phyloP scores from a whole-genome alignment of 257 asterid genomes.

The Nicotiana sylvestris region DNA sequence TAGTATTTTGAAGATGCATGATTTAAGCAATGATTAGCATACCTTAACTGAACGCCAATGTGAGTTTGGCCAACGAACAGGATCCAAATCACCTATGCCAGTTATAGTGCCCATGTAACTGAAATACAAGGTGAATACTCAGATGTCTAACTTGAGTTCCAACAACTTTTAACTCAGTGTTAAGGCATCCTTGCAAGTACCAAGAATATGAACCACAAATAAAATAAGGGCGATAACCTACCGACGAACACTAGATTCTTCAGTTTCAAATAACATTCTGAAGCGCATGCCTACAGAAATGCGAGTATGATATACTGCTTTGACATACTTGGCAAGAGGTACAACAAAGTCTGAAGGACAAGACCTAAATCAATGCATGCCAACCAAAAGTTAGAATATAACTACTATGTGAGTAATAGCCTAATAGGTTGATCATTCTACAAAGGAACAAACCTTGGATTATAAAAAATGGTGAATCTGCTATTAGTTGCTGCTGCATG shows the following conservation, averaged over 20 bases:
- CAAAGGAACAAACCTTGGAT: slow-evolving; percentile 54
- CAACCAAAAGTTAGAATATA: slow-evolving; percentile 1
- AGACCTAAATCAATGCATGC: slow-evolving; percentile 38
- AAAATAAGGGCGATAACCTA: slow-evolving; percentile 15
- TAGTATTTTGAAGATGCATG: not conserved
- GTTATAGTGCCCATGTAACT: slow-evolving; percentile 91
- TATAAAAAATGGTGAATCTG: slow-evolving; percentile 70
- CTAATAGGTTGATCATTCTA: not conserved
- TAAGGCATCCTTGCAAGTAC: not conserved
- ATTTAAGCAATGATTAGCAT: not conserved
- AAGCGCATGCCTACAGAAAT: slow-evolving; percentile 83
- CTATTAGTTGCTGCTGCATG: slow-evolving; percentile 78
- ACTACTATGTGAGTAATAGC: not conserved
- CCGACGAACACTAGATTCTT: slow-evolving; percentile 81
- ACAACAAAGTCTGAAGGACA: slow-evolving; percentile 72
- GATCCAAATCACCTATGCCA: slow-evolving; percentile 70
- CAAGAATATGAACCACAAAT: not conserved
- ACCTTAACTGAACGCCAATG: slow-evolving; percentile 93
- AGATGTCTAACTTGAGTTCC: not conserved
- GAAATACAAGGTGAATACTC: slow-evolving; percentile 14
- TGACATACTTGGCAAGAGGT: slow-evolving; percentile 62
- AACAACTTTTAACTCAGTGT: not conserved
- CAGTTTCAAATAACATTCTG: slow-evolving; percentile 22
- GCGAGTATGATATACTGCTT: slow-evolving; percentile 65
- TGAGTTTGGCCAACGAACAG: slow-evolving; percentile 65